Base-by-base conservation (phyloP, 164 flowering plant genomes). In the Nymphaea colorata region DNA sequence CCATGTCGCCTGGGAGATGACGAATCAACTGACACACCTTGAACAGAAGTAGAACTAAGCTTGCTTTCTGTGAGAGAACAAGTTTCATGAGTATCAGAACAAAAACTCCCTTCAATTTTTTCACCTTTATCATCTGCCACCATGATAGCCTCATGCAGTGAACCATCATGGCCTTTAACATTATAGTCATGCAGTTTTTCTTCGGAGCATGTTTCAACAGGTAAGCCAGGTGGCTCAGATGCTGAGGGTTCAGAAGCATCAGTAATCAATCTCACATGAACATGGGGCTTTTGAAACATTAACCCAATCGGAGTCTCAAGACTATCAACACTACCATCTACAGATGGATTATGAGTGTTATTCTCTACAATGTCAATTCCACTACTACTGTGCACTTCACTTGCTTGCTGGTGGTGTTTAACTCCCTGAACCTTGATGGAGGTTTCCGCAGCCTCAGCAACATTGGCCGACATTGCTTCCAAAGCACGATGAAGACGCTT, bases 381-480 rank as follows among this genome's bases (percentile, higher is more conserved):
- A 25, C 36, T 25, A 25, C 36, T 6, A 61, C 25, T n/a, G 8
- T 61, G 25, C 36, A 6, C 41, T 61, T 61, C 64, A 61, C 11
- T 36, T 5, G 8, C 41, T n/a, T 61, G 6, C 64, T 61, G 4
- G 64, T 61, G 4, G 64, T 61, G 25, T 61, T 61, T n/a, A 17
- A 11, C 41, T 7, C 68, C 62, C 17, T 73, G 74, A 25, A 36
- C 72, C 59, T 79, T 82, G 71, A 18, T 63, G 71, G 66, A 61
- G 45, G 72, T 51, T 74, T 79, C 76, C 72, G 66, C 77, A 75
- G 83, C 87, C 77, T 85, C 97, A 72, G 85, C 91, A 51, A 80
- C 93, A 87, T 86, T 84, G 59, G 91, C 96, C 66, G 94, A 87
- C 98, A 88, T 92, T 3, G 96, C 96, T 75, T 90, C 96, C 44